phyloP scores from a whole-genome alignment of 345 rosid genomes.

The Dovyalis caffra region DNA sequence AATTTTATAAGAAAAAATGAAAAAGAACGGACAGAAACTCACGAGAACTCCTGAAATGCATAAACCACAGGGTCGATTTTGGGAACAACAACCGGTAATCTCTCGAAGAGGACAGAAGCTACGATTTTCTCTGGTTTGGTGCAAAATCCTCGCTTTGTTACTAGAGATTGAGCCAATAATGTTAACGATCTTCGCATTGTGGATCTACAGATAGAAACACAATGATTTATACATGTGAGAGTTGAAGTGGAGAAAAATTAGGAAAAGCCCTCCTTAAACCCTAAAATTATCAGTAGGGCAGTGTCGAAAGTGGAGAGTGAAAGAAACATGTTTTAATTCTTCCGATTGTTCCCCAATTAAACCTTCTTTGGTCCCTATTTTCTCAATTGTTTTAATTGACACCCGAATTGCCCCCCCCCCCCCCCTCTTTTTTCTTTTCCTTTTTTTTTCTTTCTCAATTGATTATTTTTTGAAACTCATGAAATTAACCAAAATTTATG shows the following conservation, averaged over 20 bases:
- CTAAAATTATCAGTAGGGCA: neutral
- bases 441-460: too few species aligned
- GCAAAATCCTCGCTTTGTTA: slow-evolving; percentile 45
- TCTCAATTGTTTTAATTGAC: too few species aligned
- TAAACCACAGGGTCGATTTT: slow-evolving; percentile 83
- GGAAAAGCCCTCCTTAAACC: slow-evolving; percentile 7
- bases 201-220: slow-evolving; percentile 2
- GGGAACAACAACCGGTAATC: slow-evolving; percentile 86
- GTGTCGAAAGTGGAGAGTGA: too few species aligned
- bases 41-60: slow-evolving; percentile 96
- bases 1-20: neutral
- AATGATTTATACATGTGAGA: neutral
- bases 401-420: too few species aligned
- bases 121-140: slow-evolving; percentile 71
- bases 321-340: too few species aligned
- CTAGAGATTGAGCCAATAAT: slow-evolving; percentile 31
- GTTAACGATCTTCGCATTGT: slow-evolving; percentile 54
- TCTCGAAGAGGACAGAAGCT: slow-evolving; percentile 92
- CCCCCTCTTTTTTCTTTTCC: too few species aligned
- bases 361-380: too few species aligned
- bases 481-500: too few species aligned
- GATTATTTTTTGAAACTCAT: too few species aligned
- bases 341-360: too few species aligned
- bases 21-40: slow-evolving; percentile 23
- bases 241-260: neutral